phyloP scores from a whole-genome alignment of 768 basidiomycete species.

The Saitozyma podzolica region DNA sequence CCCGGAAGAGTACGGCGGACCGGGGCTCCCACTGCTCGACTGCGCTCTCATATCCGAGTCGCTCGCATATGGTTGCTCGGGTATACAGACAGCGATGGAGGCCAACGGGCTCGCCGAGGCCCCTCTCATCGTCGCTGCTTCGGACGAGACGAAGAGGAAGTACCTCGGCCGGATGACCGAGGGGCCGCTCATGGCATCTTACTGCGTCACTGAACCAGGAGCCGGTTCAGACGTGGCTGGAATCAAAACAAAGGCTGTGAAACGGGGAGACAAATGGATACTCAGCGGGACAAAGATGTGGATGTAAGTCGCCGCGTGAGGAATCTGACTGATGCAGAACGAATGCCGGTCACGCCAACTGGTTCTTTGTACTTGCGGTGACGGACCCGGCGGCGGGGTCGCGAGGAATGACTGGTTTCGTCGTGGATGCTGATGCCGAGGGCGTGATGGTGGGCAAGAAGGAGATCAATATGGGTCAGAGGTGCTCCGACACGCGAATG shows the following conservation, averaged over 20 bases:
- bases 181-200: slow-evolving; percentile 54
- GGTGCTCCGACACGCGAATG: slow-evolving; percentile 54
- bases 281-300: slow-evolving; percentile 57
- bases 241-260: slow-evolving; percentile 52
- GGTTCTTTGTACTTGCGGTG: slow-evolving; percentile 53
- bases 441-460: slow-evolving; percentile 51
- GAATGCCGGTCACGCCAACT: slow-evolving; percentile 53
- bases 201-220: slow-evolving; percentile 53
- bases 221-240: slow-evolving; percentile 55
- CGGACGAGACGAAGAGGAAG: slow-evolving; percentile 52
- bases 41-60: slow-evolving; percentile 53
- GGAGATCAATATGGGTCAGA: slow-evolving; percentile 54
- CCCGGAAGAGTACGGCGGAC: slow-evolving; percentile 53
- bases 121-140: slow-evolving; percentile 52
- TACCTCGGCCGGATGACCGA: slow-evolving; percentile 54
- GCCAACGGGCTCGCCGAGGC: slow-evolving; percentile 53
- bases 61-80: slow-evolving; percentile 51
- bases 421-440: slow-evolving; percentile 49
- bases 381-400: slow-evolving; percentile 51
- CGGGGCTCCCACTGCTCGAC: slow-evolving; percentile 49
- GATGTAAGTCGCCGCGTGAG: slow-evolving; percentile 25
- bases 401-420: slow-evolving; percentile 53
- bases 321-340: slow-evolving; percentile 35
- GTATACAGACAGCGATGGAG: slow-evolving; percentile 54
- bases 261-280: slow-evolving; percentile 65